These are phyloP conservation scores for Rhizopogon sp. DNA, from an alignment of 768 basidiomycete species.

Conservation along the genomic window DNA sequence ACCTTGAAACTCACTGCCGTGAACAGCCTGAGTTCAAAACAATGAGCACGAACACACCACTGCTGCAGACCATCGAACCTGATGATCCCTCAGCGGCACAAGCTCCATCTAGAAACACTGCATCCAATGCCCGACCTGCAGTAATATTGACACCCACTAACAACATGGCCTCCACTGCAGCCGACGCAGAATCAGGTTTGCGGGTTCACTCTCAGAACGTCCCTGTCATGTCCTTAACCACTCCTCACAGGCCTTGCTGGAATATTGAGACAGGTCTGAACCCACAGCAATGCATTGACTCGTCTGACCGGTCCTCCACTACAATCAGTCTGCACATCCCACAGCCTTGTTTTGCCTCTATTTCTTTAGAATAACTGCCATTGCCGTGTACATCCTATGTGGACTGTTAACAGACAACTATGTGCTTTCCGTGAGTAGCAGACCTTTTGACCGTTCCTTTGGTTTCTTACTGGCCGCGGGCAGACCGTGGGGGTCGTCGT, in stretches of 20 bases:
- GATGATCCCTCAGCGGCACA: constrained; percentile 52
- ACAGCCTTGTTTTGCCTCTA: constrained; percentile 83
- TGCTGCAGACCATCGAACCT: constrained; percentile 82
- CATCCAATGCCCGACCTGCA: constrained; percentile 28
- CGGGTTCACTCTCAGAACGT: not conserved
- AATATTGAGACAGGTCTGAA: constrained; percentile 67
- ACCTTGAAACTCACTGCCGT: too few species aligned
- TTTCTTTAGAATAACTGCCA: constrained; percentile 83
- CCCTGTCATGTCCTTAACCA: constrained; percentile 2
- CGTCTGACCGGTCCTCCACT: constrained; percentile 9
- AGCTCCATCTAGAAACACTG: constrained; percentile 23
- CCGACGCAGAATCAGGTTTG: constrained; percentile 74
- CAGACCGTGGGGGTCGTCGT: constrained; percentile 91
- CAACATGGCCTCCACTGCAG: constrained; percentile 49
- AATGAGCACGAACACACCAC: constrained; percentile 60
- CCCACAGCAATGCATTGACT: not conserved
- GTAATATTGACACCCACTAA: constrained; percentile 58
- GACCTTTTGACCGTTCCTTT: not conserved
- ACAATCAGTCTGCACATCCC: constrained; percentile 69
- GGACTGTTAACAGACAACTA: constrained; percentile 88
- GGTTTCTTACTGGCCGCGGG: constrained; percentile 1
- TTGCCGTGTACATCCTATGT: constrained; percentile 89
- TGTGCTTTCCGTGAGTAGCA: constrained; percentile 75
- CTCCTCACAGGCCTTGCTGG: constrained; percentile 54
- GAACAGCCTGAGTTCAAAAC: not conserved